A percentile compares a stretch with the other conserved stretches of the same genome.
Conservation (phyloP, 768 basidiomycete genomes). For the Amanita pseudoporphyria region DNA sequence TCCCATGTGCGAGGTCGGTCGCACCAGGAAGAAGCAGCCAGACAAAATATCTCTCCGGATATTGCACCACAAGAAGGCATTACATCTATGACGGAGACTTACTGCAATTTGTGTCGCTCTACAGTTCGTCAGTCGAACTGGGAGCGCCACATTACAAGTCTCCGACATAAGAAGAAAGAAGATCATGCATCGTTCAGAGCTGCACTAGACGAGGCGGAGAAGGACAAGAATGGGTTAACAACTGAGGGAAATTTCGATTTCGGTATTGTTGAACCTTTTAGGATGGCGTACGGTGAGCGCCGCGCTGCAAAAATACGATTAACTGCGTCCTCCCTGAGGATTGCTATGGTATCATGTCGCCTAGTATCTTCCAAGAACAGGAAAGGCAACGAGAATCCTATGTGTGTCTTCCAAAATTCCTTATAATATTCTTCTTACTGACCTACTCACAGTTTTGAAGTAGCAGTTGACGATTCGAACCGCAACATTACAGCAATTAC, state of each 20-base stretch:
- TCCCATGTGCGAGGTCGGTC: conserved; percentile 2
- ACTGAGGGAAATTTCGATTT: conserved; percentile 40
- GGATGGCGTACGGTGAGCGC: conserved; percentile 18
- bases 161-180: conserved; percentile 27
- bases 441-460: neutral
- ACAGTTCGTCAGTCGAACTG: conserved; percentile 19
- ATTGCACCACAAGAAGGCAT: conserved; percentile 13
- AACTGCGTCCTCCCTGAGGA: conserved; percentile 15
- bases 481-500: conserved; percentile 6
- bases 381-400: neutral
- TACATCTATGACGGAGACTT: neutral
- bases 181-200: conserved; percentile 28
- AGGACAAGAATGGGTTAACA: conserved; percentile 42
- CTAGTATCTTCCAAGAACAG: conserved; percentile 1
- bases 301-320: conserved; percentile 12
- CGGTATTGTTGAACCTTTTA: conserved; percentile 32
- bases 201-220: conserved; percentile 41
- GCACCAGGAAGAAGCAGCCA: neutral
- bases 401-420: neutral
- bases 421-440: neutral
- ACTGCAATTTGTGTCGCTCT: conserved; percentile 21
- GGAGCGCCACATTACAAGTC: conserved; percentile 21
- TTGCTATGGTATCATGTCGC: conserved; percentile 3
- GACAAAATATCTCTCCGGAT: neutral
- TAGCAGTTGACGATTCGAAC: conserved; percentile 4